Evolutionary conservation across 768 basidiomycete genomes (phyloP), one percentile per base, ranked within the genome.

Genomic region (Boletus rubropictus): DNA sequence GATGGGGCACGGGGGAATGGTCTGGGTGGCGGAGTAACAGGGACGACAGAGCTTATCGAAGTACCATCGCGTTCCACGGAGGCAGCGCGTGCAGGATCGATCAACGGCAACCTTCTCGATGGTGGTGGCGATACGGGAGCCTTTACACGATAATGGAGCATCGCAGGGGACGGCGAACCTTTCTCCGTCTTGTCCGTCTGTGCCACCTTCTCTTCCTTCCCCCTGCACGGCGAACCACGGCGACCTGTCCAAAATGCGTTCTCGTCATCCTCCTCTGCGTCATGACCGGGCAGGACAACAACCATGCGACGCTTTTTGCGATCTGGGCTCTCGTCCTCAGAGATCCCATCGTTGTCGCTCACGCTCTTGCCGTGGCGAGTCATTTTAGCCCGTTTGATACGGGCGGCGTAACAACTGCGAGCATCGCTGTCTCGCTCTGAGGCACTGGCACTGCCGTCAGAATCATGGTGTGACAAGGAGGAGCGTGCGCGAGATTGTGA

Each of bases 61-160:
- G 51, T 21, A 8, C 15, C 35, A 7, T 57, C 42, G 10, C 51
- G 53, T 33, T 63, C 59, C 27, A 57, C 48, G 9, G 65, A 63
- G 7, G 61, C 52, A 28, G 58, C 61, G 2, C 65, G 63, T 11
- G 56, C 38, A 44, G 61, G 56, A 25, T 61, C 57, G 24, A 63
- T 52, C 33, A 54, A 51, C 6, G 65, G 60, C 49, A 74, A 75
- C 14, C 81, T 71, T 53, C 80, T 70, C 3, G 83, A 86, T 1
- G 82, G 82, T 4, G 84, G 84, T 2, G 84, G 84, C 0, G 82
- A 85, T 17, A 81, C 74, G 1, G 79, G 76, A 34, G 74, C 73
- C 48, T 67, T 67, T 43, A 58, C 62, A 20, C 65, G 62, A 55
- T 53, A 60, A 3, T 35, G 50, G 59, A 63, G 59, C 66, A 66